Conservation (phyloP, 306 rosid species). For the Pueraria montana region DNA sequence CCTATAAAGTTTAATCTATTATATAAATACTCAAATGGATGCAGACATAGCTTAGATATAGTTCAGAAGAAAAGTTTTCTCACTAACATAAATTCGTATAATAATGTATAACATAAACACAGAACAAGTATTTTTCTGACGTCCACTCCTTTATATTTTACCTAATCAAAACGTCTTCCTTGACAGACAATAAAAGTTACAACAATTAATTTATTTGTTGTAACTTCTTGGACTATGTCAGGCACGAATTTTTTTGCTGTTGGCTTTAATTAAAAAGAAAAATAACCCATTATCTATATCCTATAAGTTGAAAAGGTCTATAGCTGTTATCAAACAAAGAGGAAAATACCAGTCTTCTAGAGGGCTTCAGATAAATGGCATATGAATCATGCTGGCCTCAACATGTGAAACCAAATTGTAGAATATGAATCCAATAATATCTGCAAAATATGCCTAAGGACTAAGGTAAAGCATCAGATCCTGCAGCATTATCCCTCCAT, state of each 20-base stretch:
- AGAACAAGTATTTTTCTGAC: not conserved
- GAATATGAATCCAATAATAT: conserved; percentile 58
- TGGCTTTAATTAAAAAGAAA: conserved; percentile 31
- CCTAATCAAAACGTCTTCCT: not conserved
- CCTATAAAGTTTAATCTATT: conserved; percentile 13
- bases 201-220: not conserved
- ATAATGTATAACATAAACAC: not conserved
- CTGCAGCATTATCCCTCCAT: conserved; percentile 49
- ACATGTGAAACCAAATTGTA: conserved; percentile 1
- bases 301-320: conserved; percentile 7
- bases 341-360: conserved; percentile 41
- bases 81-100: not conserved
- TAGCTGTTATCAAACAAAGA: conserved; percentile 13
- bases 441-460: conserved; percentile 46
- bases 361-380: conserved; percentile 24
- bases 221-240: conserved; percentile 16
- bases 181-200: not conserved
- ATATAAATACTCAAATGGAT: not conserved
- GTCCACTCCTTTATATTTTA: not conserved
- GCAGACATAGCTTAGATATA: not conserved
- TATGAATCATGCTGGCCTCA: conserved; percentile 33
- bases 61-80: not conserved
- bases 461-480: conserved; percentile 59
- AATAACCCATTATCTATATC: conserved; percentile 22
- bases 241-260: not conserved